These are phyloP conservation scores for Saturnispora serradocipensis DNA, from an alignment of 805 yeast species.

Conservation along the genomic window DNA sequence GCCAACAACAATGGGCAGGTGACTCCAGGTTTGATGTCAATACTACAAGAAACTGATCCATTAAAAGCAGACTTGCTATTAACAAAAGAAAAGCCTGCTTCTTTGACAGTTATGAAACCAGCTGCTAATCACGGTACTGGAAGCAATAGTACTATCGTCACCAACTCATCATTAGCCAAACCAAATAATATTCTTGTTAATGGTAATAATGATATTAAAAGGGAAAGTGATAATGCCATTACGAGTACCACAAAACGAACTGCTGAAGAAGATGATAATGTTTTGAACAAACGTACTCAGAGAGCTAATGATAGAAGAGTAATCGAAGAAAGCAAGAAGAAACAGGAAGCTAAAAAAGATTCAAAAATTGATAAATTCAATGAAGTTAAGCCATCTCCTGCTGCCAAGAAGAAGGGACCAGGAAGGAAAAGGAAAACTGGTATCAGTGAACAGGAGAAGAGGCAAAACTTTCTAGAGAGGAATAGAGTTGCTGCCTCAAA, in stretches of 20 bases:
- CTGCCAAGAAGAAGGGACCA: slow-evolving; percentile 1
- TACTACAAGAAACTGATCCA: neutral
- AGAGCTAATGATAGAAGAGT: neutral
- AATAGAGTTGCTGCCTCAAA: slow-evolving; percentile 95
- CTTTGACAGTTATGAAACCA: neutral
- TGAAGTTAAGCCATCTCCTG: neutral
- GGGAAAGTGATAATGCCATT: neutral
- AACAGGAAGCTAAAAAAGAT: neutral
- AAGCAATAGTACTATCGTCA: neutral
- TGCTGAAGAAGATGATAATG: neutral
- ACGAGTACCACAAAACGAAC: neutral
- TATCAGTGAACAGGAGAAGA: slow-evolving; percentile 52
- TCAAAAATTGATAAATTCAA: neutral
- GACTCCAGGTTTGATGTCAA: slow-evolving; percentile 10
- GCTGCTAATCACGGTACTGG: neutral
- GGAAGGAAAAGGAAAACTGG: neutral
- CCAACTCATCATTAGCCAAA: neutral
- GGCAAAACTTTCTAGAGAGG: slow-evolving; percentile 77
- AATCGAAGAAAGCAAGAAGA: neutral
- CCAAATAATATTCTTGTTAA: neutral
- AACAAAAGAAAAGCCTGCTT: neutral
- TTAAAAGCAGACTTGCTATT: neutral
- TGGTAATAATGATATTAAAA: neutral
- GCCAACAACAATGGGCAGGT: neutral
- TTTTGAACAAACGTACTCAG: neutral